Percentiles rank a stretch among this genome's conserved stretches.
phyloP scores from a whole-genome alignment of 129 eudicot species.

The Centaurea solstitialis region DNA sequence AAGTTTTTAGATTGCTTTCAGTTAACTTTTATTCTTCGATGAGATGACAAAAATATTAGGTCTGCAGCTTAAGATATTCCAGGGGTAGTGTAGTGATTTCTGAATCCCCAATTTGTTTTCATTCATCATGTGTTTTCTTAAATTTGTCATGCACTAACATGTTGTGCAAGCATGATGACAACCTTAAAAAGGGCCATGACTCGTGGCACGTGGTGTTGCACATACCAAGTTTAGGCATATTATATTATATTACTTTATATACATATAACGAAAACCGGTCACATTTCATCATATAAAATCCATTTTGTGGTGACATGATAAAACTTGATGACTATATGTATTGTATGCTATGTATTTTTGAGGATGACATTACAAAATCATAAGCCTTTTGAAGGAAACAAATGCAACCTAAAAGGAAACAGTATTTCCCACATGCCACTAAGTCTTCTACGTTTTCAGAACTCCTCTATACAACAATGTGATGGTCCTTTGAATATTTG shows the following conservation, averaged over 20 bases:
- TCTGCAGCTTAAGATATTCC: not conserved
- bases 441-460: not conserved
- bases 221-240: not conserved
- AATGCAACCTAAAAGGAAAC: not conserved
- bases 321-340: constrained; percentile 1
- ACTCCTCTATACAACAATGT: not conserved
- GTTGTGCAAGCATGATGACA: not conserved
- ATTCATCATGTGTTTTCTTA: not conserved
- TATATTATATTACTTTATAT: not conserved
- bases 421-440: not conserved
- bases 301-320: not conserved
- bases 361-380: constrained; percentile 10
- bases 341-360: not conserved
- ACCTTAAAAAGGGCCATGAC: not conserved
- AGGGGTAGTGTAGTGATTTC: not conserved
- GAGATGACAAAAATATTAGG: not conserved
- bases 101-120: not conserved
- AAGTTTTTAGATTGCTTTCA: not conserved
- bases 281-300: not conserved
- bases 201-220: not conserved
- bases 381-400: not conserved
- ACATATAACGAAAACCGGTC: not conserved
- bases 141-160: not conserved
- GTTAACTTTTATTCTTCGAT: not conserved
- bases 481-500: not conserved